Conservation (phyloP, 2,329 filamentous ascomycete genomes). For the Aspergillus alliaceus region DNA sequence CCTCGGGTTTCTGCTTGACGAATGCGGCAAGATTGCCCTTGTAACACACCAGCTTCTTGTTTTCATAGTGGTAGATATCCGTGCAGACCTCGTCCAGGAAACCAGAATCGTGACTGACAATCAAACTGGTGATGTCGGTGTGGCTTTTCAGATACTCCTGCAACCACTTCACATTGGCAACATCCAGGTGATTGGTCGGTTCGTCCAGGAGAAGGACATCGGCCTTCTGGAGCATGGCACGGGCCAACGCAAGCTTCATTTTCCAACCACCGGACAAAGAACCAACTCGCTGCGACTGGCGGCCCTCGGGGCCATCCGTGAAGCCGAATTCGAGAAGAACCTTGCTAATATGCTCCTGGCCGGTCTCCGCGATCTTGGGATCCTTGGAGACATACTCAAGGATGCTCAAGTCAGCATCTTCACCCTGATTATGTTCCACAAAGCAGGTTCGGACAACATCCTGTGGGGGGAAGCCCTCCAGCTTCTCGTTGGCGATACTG, state of each 20-base stretch:
- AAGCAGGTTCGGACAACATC: constrained; percentile 94
- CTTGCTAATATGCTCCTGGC: constrained; percentile 74
- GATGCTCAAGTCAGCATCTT: constrained; percentile 95
- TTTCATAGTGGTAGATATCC: constrained; percentile 98
- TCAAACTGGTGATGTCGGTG: constrained; percentile 93
- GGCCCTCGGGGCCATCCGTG: constrained; percentile 81
- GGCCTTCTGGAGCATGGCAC: constrained; percentile 95
- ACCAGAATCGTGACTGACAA: constrained; percentile 96
- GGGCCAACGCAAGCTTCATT: constrained; percentile 96
- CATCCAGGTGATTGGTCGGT: constrained; percentile 97
- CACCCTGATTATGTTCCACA: constrained; percentile 98
- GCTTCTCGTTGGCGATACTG: constrained; percentile 90
- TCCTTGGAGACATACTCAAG: constrained; percentile 91
- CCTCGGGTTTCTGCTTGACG: constrained; percentile 86
- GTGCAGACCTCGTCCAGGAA: constrained; percentile 98
- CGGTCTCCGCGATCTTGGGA: constrained; percentile 77
- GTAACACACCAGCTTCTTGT: constrained; percentile 77
- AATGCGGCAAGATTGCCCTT: constrained; percentile 61
- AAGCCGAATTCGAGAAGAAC: constrained; percentile 94
- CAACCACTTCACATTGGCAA: constrained; percentile 93
- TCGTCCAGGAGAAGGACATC: constrained; percentile 96
- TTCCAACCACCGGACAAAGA: constrained; percentile 98
- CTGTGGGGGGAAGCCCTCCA: constrained; percentile 93
- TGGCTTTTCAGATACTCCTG: constrained; percentile 95
- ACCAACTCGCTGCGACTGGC: constrained; percentile 86